Conservation (phyloP, 2,329 filamentous ascomycete species). For the Aureobasidium sp. region DNA sequence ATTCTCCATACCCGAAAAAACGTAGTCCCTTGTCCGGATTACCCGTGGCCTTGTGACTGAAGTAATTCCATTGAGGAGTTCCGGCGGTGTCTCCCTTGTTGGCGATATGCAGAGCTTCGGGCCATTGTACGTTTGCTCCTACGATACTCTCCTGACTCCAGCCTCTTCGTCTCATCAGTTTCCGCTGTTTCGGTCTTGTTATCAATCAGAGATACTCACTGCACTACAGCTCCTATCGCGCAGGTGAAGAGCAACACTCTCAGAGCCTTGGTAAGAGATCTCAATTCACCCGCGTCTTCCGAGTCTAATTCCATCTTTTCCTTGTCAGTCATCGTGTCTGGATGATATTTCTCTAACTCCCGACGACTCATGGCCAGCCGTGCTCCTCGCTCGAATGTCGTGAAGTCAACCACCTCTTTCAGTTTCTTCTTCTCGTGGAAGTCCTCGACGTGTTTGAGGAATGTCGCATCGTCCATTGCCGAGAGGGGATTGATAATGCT, state of each 20-base stretch:
- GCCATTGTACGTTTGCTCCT: neutral
- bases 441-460: neutral
- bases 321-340: neutral
- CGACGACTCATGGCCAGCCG: neutral
- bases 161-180: neutral
- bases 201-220: neutral
- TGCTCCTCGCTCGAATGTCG: neutral
- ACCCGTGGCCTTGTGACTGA: no score
- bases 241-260: neutral
- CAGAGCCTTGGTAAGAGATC: neutral
- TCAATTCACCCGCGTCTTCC: neutral
- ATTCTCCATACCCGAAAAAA: neutral
- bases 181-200: no score
- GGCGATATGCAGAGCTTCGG: neutral
- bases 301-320: neutral
- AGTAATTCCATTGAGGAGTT: no score
- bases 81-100: no score
- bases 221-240: neutral
- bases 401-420: neutral
- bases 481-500: neutral
- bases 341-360: no score
- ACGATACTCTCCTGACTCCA: neutral
- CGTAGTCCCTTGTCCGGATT: neutral
- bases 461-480: neutral
- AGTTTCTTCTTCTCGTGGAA: neutral